Conservation (phyloP, 2,329 filamentous ascomycete species). For the Aspergillus terreus region DNA sequence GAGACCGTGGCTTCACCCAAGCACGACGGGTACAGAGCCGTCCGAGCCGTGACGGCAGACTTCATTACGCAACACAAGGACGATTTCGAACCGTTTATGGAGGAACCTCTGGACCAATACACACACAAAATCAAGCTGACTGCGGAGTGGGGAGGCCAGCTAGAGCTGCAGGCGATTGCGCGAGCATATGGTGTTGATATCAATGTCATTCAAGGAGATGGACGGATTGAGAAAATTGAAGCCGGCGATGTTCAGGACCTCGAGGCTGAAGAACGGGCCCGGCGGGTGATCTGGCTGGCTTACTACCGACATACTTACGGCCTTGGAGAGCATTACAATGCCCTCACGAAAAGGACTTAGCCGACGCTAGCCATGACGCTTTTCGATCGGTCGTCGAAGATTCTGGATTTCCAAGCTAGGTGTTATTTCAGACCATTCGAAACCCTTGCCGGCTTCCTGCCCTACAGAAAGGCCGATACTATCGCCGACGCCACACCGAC, state of each 20-base stretch:
- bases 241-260: constrained; percentile 42
- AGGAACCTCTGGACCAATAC: constrained; percentile 73
- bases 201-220: constrained; percentile 77
- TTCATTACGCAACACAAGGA: constrained; percentile 73
- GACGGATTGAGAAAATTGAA: constrained; percentile 71
- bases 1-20: constrained; percentile 33
- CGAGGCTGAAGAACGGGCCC: constrained; percentile 45
- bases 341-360: constrained; percentile 55
- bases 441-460: no score
- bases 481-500: constrained; percentile 40
- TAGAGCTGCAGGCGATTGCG: constrained; percentile 83
- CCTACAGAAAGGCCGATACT: not conserved
- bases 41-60: constrained; percentile 68
- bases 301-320: constrained; percentile 95
- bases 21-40: constrained; percentile 58
- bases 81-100: constrained; percentile 83
- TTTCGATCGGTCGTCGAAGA: not conserved
- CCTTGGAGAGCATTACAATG: constrained; percentile 96
- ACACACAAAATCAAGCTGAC: constrained; percentile 75
- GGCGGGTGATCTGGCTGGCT: constrained; percentile 77
- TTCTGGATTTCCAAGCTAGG: no score
- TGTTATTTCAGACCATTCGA: no score
- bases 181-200: constrained; percentile 76
- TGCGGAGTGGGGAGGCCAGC: constrained; percentile 92
- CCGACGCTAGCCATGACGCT: not conserved